Evolutionary conservation across 2,329 filamentous ascomycete genomes (phyloP).

Genomic region (Curvularia sp.): DNA sequence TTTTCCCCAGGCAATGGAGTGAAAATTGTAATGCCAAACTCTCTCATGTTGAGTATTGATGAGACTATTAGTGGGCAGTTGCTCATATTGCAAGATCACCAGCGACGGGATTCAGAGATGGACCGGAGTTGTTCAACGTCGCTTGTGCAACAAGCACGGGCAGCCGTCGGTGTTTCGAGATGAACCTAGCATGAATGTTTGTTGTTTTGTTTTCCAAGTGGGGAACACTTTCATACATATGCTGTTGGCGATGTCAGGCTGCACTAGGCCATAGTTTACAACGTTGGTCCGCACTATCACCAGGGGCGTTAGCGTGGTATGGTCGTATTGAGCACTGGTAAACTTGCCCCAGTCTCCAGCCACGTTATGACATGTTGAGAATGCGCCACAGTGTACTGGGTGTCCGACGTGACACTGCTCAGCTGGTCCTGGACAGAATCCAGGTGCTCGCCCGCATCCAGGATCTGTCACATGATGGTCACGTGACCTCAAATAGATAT

Average conservation of each 20-base stretch:
- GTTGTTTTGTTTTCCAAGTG: not conserved
- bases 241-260: not conserved
- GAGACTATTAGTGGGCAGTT: not conserved
- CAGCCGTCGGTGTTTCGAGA: not conserved
- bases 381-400: not conserved
- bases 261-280: not conserved
- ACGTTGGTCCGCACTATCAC: not conserved
- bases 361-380: not conserved
- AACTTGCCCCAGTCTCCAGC: not conserved
- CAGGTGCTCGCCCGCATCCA: no score
- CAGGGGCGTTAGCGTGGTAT: conserved; percentile 2
- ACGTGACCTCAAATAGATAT: no score
- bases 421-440: no score
- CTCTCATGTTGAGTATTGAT: not conserved
- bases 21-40: not conserved
- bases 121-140: not conserved
- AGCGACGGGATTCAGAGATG: not conserved
- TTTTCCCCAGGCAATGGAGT: not conserved
- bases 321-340: not conserved
- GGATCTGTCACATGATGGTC: no score
- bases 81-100: not conserved
- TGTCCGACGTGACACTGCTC: no score
- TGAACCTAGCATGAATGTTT: not conserved
- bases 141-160: not conserved
- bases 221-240: not conserved